These are phyloP conservation scores for Colletotrichum sp. DNA, from an alignment of 2,329 filamentous ascomycete species.

Conservation along the genomic window DNA sequence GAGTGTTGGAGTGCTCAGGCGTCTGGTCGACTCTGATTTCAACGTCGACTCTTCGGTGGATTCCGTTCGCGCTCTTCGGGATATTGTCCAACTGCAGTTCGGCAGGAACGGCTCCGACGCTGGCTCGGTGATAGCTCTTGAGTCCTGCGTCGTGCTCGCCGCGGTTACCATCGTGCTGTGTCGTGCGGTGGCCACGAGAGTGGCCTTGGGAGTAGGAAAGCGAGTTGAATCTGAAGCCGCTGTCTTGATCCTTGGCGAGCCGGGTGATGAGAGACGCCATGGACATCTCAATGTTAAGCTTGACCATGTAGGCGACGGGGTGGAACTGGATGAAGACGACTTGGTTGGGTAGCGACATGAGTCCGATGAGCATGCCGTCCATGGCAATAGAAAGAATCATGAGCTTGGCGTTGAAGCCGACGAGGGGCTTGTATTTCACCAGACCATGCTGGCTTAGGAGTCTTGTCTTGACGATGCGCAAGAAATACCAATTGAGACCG, in stretches of 20 bases:
- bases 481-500: slow-evolving; percentile 58
- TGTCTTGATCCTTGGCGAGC: slow-evolving; percentile 16
- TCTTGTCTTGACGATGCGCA: slow-evolving; percentile 48
- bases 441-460: slow-evolving; percentile 52
- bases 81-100: neutral
- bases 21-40: neutral
- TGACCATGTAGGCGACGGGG: slow-evolving; percentile 57
- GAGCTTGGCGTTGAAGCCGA: slow-evolving; percentile 54
- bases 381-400: slow-evolving; percentile 54
- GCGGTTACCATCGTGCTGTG: neutral
- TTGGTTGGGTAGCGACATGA: slow-evolving; percentile 38
- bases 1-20: neutral
- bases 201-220: slow-evolving; percentile 4
- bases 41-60: slow-evolving; percentile 1
- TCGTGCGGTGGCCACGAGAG: neutral
- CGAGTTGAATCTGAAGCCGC: slow-evolving; percentile 4
- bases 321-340: slow-evolving; percentile 54
- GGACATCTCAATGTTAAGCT: slow-evolving; percentile 59
- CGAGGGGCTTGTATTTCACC: slow-evolving; percentile 54
- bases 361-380: slow-evolving; percentile 44
- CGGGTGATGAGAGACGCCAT: slow-evolving; percentile 57
- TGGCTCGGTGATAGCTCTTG: slow-evolving; percentile 1
- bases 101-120: neutral
- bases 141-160: neutral
- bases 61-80: neutral